Conservation (phyloP, 495 filamentous ascomycete species). For the Penicillium roqueforti region DNA sequence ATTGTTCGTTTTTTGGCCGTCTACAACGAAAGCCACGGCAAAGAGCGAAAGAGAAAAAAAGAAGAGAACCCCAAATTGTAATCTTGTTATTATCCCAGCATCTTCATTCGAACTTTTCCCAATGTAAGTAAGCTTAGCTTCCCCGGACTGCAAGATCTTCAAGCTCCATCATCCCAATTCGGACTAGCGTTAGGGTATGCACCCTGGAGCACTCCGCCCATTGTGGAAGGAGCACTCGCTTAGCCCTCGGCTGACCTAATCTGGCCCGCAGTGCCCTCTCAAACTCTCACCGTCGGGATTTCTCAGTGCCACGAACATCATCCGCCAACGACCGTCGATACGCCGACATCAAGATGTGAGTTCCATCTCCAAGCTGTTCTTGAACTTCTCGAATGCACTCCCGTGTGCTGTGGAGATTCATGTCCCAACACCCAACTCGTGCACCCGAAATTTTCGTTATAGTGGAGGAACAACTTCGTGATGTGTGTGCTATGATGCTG, state of each 20-base stretch:
- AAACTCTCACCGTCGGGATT: conserved; percentile 46
- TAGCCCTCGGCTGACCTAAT: conserved; percentile 49
- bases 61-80: neutral
- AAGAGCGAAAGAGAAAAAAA: neutral
- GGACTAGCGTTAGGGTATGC: conserved; percentile 19
- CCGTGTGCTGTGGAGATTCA: conserved; percentile 14
- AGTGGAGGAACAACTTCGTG: conserved; percentile 13
- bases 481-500: conserved; percentile 31
- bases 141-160: conserved; percentile 9
- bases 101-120: neutral
- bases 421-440: conserved; percentile 14
- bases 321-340: conserved; percentile 53
- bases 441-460: conserved; percentile 14
- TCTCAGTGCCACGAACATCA: conserved; percentile 50
- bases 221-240: conserved; percentile 39
- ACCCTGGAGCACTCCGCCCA: conserved; percentile 2
- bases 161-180: conserved; percentile 8
- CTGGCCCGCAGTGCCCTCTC: conserved; percentile 32
- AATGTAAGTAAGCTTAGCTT: neutral
- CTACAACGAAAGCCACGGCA: neutral
- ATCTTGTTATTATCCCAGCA: neutral
- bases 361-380: conserved; percentile 30
- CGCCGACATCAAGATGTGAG: conserved; percentile 55
- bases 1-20: neutral
- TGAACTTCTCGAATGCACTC: conserved; percentile 7